Evolutionary conservation across 768 basidiomycete genomes (phyloP).

Genomic region (Rhodotorula sphaerocarpa): DNA sequence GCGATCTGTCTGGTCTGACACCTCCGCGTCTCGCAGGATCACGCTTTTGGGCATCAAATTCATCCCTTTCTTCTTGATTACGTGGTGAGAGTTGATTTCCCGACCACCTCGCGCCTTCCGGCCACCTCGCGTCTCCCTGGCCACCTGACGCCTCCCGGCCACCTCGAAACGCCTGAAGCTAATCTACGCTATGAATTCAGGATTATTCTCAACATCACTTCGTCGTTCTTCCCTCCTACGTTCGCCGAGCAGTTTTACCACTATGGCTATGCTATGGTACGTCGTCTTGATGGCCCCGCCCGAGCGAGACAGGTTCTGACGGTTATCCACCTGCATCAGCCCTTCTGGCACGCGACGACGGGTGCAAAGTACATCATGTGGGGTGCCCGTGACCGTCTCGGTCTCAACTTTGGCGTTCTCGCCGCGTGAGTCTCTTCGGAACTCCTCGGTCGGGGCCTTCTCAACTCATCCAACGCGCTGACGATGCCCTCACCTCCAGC

Average conservation of each 20-base stretch:
- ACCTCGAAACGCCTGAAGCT: too few relatives aligned
- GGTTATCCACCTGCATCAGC: neutral
- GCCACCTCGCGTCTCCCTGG: too few relatives aligned
- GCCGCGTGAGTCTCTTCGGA: neutral
- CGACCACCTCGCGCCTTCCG: too few relatives aligned
- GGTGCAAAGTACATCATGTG: slow-evolving; percentile 43
- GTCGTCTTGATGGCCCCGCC: neutral
- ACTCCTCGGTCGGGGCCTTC: neutral
- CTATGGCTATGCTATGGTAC: slow-evolving; percentile 36
- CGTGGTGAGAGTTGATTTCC: too few relatives aligned
- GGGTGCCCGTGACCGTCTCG: slow-evolving; percentile 35
- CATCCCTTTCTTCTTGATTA: slow-evolving; percentile 41
- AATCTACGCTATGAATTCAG: too few relatives aligned
- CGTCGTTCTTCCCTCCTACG: slow-evolving; percentile 42
- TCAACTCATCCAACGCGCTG: neutral
- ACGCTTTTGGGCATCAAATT: slow-evolving; percentile 19
- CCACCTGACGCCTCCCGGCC: too few relatives aligned
- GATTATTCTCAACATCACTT: slow-evolving; percentile 43
- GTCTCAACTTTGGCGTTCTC: slow-evolving; percentile 41
- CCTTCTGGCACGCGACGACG: slow-evolving; percentile 22
- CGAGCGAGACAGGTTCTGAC: slow-evolving; percentile 16
- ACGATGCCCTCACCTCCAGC: neutral
- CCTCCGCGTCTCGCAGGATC: neutral
- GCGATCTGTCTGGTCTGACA: neutral
- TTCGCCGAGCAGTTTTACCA: slow-evolving; percentile 40